Evolutionary conservation across 2,329 filamentous ascomycete species (phyloP), one percentile per base, ranked within the genome.

Genomic region (Claviceps africana): DNA sequence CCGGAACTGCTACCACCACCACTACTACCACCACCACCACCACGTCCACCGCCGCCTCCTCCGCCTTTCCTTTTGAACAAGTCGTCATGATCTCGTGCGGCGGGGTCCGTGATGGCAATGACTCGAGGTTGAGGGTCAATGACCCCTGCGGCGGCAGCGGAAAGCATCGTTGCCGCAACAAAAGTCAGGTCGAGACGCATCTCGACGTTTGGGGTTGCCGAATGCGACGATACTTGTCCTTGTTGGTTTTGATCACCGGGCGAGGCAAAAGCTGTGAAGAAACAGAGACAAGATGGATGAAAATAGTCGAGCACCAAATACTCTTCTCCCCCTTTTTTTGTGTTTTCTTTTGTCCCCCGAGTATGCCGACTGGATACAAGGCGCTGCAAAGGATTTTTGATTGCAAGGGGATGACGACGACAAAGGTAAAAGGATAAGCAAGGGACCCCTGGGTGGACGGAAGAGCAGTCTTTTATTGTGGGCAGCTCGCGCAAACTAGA

Each of bases 11-110:
- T 50, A 22, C 58, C 53, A 25, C 59, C 54, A 9, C 60, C 51
- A 3, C 63, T 53, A 2, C 64, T 54, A 15, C 67, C 59, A 28
- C 66, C 59, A 17, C 67, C 66, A 10, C 74, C 72, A 53, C 72
- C 66, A 19, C 72, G 69, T 48, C 77, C 75, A 11, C 75, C 67
- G 9, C 76, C 77, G 7, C 79, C 79, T 47, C 80, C 79, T 10
- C 53, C 53, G 37, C 79, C 79, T 59, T 77, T 77, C 56, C 80
- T 73, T 69, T 80, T 82, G 69, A 72, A 81, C 22, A 82, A 64
- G 33, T 79, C 71, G 51, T 74, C 64, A 51, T 65, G 60, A 30
- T 67, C 59, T 28, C 56, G 56, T 8, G 61, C 57, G 11, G 54
- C 4, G 50, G 9, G 59, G 35, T 61, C 62, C 21, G 57, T 54